Percentiles rank a stretch among this genome's conserved stretches.
phyloP scores from a whole-genome alignment of 345 rosid genomes.

The Eutrema japonicum region DNA sequence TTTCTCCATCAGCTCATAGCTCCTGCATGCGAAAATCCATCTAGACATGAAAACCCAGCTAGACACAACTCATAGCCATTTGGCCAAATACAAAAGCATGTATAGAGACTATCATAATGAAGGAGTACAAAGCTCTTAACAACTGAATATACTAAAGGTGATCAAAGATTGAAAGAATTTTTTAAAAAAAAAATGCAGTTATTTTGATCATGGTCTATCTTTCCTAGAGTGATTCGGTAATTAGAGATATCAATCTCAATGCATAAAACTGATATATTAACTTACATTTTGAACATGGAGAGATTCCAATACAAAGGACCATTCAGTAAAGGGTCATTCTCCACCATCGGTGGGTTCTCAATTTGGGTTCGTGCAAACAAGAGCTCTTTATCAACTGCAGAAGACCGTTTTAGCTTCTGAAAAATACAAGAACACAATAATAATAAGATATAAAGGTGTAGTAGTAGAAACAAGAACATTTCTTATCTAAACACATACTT shows the following conservation, averaged over 20 bases:
- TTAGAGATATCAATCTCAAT: background rate
- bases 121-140: background rate
- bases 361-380: slow-evolving; percentile 64
- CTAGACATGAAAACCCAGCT: slow-evolving; percentile 5
- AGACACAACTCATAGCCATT: slow-evolving; percentile 25
- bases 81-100: background rate
- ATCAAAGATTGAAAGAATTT: slow-evolving; percentile 5
- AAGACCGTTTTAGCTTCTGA: slow-evolving; percentile 67
- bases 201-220: background rate
- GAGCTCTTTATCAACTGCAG: slow-evolving; percentile 64
- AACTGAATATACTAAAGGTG: background rate
- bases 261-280: background rate
- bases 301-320: slow-evolving; percentile 73
- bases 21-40: slow-evolving; percentile 56
- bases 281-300: slow-evolving; percentile 79
- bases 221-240: background rate
- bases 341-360: slow-evolving; percentile 58
- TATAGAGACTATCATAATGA: background rate
- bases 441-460: slow-evolving; percentile 16
- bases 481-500: slow-evolving; percentile 16
- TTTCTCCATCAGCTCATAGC: slow-evolving; percentile 91
- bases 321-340: slow-evolving; percentile 57
- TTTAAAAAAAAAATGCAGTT: background rate
- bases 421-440: slow-evolving; percentile 10
- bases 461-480: slow-evolving; percentile 15